Evolutionary conservation across 495 filamentous ascomycete genomes (phyloP).

Genomic region (Trichoderma erinaceum): DNA sequence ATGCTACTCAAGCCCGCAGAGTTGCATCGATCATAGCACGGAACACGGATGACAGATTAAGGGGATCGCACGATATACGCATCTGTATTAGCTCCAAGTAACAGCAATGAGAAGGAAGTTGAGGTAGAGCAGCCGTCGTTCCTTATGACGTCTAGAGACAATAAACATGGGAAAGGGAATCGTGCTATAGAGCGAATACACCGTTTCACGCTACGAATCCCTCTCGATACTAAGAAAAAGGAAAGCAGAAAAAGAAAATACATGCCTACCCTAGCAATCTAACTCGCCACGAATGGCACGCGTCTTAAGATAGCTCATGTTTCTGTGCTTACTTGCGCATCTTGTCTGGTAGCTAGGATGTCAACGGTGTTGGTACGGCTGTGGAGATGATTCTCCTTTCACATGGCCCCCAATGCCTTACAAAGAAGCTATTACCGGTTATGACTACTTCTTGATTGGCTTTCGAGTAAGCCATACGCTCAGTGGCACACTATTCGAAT

Average conservation of each 20-base stretch:
- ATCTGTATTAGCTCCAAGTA: background rate
- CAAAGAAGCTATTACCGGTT: background rate
- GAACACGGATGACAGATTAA: background rate
- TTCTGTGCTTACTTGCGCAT: background rate
- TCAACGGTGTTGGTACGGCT: background rate
- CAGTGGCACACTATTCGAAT: background rate
- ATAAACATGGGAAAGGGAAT: no score
- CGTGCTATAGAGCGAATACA: no score
- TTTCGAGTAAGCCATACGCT: background rate
- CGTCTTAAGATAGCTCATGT: background rate
- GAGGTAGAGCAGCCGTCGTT: background rate
- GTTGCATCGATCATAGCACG: background rate
- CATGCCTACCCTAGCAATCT: no score
- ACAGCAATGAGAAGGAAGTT: background rate
- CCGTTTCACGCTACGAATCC: no score
- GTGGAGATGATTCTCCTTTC: slow-evolving; percentile 15
- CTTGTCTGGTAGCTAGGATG: background rate
- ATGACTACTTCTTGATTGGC: background rate
- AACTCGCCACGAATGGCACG: background rate
- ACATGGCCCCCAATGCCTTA: slow-evolving; percentile 6
- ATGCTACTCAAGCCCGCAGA: background rate
- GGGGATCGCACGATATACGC: background rate
- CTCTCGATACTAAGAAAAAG: no score
- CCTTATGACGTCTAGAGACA: no score
- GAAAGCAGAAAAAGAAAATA: no score